These are phyloP conservation scores for Rhizoclosmatium sp. DNA, from an alignment of 192 early-diverging fungal species.

Conservation along the genomic window DNA sequence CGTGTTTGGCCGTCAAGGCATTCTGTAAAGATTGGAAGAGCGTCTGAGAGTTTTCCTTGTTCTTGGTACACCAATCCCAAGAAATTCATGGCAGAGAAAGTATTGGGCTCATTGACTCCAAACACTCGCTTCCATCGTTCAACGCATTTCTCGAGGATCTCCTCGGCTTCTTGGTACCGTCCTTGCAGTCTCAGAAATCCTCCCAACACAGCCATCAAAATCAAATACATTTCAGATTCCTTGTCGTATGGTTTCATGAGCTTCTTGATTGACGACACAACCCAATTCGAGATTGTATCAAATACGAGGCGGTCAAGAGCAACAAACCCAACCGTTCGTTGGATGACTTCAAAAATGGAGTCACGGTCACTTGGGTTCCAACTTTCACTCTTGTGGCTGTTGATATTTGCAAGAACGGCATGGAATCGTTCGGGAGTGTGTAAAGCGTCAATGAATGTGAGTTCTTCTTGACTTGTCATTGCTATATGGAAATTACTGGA, in stretches of 20 bases:
- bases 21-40: not conserved
- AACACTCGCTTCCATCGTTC: not conserved
- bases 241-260: not conserved
- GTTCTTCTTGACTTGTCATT: not conserved
- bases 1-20: too few relatives aligned
- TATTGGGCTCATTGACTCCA: not conserved
- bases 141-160: not conserved
- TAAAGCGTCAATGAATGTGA: not conserved
- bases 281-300: not conserved
- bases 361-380: not conserved
- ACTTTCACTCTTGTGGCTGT: not conserved
- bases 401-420: not conserved
- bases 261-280: not conserved
- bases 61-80: not conserved
- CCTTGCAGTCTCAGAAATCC: not conserved
- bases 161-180: not conserved
- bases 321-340: not conserved
- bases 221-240: not conserved
- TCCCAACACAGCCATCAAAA: not conserved
- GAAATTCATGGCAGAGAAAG: not conserved
- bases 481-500: not conserved
- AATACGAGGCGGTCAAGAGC: not conserved
- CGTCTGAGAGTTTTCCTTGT: not conserved
- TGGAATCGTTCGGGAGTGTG: too few relatives aligned
- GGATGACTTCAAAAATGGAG: not conserved